phyloP scores from a whole-genome alignment of 2,329 filamentous ascomycete genomes.

The Penicillium hordei region DNA sequence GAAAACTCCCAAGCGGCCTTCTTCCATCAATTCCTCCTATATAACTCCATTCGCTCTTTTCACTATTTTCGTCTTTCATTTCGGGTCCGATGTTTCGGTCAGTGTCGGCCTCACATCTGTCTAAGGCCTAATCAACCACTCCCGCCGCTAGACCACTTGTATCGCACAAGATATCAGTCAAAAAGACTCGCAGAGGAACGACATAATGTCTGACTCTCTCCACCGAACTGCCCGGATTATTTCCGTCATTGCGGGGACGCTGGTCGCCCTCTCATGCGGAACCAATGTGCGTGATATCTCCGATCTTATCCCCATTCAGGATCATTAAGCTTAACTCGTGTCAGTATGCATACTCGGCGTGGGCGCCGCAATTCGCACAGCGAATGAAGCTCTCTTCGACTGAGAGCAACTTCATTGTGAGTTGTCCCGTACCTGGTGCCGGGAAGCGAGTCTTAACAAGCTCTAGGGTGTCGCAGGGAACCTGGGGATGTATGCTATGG shows the following conservation, averaged over 20 bases:
- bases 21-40: neutral
- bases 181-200: neutral
- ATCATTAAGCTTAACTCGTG: slow-evolving; percentile 21
- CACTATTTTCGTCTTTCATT: neutral
- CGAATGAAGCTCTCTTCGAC: slow-evolving; percentile 85
- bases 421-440: slow-evolving; percentile 26
- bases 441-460: slow-evolving; percentile 30
- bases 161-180: neutral
- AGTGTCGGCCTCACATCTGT: slow-evolving; percentile 1
- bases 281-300: slow-evolving; percentile 66
- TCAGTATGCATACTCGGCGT: slow-evolving; percentile 97
- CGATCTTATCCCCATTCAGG: neutral
- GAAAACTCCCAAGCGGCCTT: neutral
- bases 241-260: slow-evolving; percentile 80
- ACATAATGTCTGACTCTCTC: slow-evolving; percentile 31
- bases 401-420: slow-evolving; percentile 83
- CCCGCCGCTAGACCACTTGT: neutral
- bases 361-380: slow-evolving; percentile 93
- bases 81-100: slow-evolving; percentile 3
- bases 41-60: slow-evolving; percentile 6
- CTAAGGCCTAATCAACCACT: slow-evolving; percentile 8
- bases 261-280: slow-evolving; percentile 84
- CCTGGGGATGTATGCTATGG: slow-evolving; percentile 88
- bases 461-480: slow-evolving; percentile 54
- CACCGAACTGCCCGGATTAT: slow-evolving; percentile 63